Evolutionary conservation across 495 filamentous ascomycete genomes (phyloP).

Genomic region (Aspergillus egyptiacus): DNA sequence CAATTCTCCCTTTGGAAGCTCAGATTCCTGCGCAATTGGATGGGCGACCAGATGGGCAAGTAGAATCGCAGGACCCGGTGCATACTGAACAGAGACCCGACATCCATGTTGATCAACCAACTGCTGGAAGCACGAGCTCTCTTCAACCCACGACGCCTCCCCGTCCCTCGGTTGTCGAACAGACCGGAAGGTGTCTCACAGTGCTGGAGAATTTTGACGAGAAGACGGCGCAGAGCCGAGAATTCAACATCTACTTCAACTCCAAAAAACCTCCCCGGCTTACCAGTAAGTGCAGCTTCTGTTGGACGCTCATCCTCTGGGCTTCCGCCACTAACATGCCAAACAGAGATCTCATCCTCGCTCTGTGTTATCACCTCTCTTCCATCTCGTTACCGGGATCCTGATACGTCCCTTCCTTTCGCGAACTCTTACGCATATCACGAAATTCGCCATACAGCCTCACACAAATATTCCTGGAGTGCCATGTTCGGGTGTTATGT

Average conservation of each 20-base stretch:
- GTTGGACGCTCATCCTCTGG: neutral
- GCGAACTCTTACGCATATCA: conserved; percentile 67
- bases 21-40: conserved; percentile 3
- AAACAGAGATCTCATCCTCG: conserved; percentile 42
- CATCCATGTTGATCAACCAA: conserved; percentile 15
- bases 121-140: conserved; percentile 10
- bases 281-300: conserved; percentile 38
- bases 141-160: conserved; percentile 22
- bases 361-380: conserved; percentile 76
- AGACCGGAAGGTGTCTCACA: conserved; percentile 46
- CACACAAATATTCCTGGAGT: conserved; percentile 66
- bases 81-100: conserved; percentile 16
- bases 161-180: conserved; percentile 40
- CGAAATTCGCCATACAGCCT: conserved; percentile 56
- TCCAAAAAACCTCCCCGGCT: conserved; percentile 44
- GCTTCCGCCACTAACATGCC: conserved; percentile 6
- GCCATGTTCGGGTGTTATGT: conserved; percentile 69
- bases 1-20: conserved; percentile 1
- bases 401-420: conserved; percentile 70
- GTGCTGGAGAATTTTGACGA: conserved; percentile 53
- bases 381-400: conserved; percentile 71
- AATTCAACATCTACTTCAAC: conserved; percentile 49
- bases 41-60: conserved; percentile 4
- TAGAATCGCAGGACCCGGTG: conserved; percentile 10
- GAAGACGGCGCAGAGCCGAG: conserved; percentile 42